Conservation (phyloP, 192 early-diverging fungal genomes). For the Allomyces javanicus region DNA sequence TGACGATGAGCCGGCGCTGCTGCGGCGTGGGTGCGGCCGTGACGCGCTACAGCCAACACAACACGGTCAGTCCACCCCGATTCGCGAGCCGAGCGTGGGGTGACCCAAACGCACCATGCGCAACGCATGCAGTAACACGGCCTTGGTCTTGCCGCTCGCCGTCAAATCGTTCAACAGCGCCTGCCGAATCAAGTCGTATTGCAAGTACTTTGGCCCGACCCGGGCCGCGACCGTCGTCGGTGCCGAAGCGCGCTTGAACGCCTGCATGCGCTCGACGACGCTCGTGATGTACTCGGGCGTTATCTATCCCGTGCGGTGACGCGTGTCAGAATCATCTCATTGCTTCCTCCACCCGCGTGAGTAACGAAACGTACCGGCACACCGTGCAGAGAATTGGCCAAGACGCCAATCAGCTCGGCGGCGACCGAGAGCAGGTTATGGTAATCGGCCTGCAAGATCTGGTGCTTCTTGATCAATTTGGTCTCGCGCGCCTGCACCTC, state of each 20-base stretch:
- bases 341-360: no score
- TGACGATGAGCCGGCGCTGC: conserved; percentile 7
- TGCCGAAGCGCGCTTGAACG: conserved; percentile 10
- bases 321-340: no score
- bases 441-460: conserved; percentile 16
- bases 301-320: no score
- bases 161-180: conserved; percentile 10
- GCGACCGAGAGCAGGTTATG: conserved; percentile 33
- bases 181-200: conserved; percentile 10
- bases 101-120: conserved; percentile 9
- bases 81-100: no score
- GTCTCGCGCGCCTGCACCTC: not conserved
- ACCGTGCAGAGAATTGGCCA: conserved; percentile 23
- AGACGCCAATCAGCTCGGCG: conserved; percentile 25
- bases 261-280: conserved; percentile 17
- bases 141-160: not conserved
- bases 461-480: not conserved
- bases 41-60: not conserved
- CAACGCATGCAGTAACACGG: conserved; percentile 16
- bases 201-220: conserved; percentile 4
- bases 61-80: not conserved
- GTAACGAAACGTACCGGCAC: conserved; percentile 15
- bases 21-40: not conserved
- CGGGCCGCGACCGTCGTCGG: no score
- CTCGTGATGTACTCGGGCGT: conserved; percentile 21